A percentile compares a stretch with the other conserved stretches of the same genome.
Evolutionary conservation across 2,329 filamentous ascomycete species (phyloP).

Genomic region (Aaosphaeria arxii): DNA sequence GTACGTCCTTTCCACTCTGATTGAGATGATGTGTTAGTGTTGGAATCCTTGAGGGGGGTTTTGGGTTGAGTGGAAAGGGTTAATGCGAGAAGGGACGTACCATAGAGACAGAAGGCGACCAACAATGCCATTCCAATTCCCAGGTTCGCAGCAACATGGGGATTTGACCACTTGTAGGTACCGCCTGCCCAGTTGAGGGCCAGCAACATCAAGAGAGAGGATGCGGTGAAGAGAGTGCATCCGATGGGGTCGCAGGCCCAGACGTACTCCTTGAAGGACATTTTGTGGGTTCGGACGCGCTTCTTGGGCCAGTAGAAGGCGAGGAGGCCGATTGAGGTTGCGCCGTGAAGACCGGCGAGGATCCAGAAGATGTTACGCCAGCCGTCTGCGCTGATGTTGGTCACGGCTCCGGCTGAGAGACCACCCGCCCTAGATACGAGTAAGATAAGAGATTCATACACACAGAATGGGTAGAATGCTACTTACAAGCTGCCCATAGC

Average conservation of each 20-base stretch:
- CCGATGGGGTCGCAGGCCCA: slow-evolving; percentile 33
- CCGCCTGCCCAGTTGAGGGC: slow-evolving; percentile 31
- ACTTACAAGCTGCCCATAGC: slow-evolving; percentile 53
- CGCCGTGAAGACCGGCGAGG: slow-evolving; percentile 53
- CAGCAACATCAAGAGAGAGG: slow-evolving; percentile 24
- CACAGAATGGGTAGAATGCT: not conserved
- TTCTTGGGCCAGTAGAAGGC: slow-evolving; percentile 34
- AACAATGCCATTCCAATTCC: slow-evolving; percentile 20
- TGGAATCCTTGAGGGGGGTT: not conserved
- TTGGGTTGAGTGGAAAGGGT: no score
- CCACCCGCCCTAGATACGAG: slow-evolving; percentile 41
- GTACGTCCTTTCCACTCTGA: slow-evolving; percentile 55
- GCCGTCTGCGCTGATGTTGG: slow-evolving; percentile 45
- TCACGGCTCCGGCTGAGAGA: slow-evolving; percentile 53
- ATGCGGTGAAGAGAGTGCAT: slow-evolving; percentile 19
- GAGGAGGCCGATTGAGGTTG: slow-evolving; percentile 48
- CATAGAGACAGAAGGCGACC: slow-evolving; percentile 25
- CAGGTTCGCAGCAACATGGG: slow-evolving; percentile 23
- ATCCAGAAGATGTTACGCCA: slow-evolving; percentile 61
- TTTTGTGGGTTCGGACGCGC: slow-evolving; percentile 15
- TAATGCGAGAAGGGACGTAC: slow-evolving; percentile 4
- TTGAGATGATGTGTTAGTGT: not conserved
- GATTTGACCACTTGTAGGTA: slow-evolving; percentile 18
- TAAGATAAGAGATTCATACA: not conserved
- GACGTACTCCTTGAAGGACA: slow-evolving; percentile 20